phyloP scores from a whole-genome alignment of 129 eudicot species.

The Tagetes patula region DNA sequence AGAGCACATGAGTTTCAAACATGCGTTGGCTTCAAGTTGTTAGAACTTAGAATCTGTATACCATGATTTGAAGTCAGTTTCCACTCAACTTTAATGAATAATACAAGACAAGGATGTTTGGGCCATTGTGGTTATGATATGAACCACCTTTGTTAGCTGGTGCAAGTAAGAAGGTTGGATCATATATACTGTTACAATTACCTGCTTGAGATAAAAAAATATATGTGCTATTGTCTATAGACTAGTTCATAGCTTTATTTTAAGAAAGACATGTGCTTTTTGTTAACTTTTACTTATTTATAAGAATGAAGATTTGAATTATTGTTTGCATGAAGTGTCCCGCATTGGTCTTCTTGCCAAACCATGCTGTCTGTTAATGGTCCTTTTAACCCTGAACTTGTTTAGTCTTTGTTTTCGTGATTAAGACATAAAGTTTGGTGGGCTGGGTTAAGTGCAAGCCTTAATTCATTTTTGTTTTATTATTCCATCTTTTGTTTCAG shows the following conservation, averaged over 20 bases:
- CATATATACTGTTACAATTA: not conserved
- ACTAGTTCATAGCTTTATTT: not conserved
- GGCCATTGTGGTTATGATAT: not conserved
- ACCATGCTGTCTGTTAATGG: conserved; percentile 6
- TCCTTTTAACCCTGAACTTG: not conserved
- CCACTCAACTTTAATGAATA: not conserved
- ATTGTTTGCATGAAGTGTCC: not conserved
- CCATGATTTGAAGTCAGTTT: not conserved
- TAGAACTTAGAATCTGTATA: not conserved
- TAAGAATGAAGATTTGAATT: not conserved
- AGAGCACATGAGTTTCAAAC: not conserved
- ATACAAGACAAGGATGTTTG: not conserved
- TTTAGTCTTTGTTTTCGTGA: not conserved
- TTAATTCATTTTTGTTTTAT: not conserved
- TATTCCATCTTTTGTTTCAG: conserved; percentile 40
- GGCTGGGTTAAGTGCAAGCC: conserved; percentile 16
- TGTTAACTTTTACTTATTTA: not conserved
- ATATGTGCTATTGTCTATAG: not conserved
- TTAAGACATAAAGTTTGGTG: conserved; percentile 1
- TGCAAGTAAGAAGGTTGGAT: not conserved
- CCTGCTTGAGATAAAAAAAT: not conserved
- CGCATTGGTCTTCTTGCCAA: conserved; percentile 23
- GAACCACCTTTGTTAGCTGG: not conserved
- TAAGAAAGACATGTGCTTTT: not conserved
- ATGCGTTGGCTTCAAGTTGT: not conserved